Conservation (phyloP, 2,329 filamentous ascomycete genomes). For the Meredithiella fracta region DNA sequence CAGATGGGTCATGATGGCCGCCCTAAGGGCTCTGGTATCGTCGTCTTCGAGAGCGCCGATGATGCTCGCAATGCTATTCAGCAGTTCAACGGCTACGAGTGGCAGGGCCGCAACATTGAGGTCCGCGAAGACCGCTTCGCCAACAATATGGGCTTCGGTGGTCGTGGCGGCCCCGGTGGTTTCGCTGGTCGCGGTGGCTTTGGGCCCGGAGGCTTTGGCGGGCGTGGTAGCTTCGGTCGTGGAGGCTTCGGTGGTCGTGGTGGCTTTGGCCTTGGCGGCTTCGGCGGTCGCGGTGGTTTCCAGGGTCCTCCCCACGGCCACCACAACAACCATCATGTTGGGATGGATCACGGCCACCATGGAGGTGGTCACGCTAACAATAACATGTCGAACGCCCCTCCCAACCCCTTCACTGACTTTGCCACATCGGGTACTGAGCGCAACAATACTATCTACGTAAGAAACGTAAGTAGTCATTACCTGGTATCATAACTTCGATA, state of each 20-base stretch:
- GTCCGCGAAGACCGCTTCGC: constrained; percentile 95
- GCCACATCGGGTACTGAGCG: constrained; percentile 76
- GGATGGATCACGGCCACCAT: constrained; percentile 31
- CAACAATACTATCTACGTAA: constrained; percentile 77
- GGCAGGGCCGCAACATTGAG: constrained; percentile 85
- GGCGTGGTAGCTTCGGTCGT: constrained; percentile 33
- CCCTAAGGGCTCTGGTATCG: constrained; percentile 91
- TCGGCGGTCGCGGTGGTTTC: constrained; percentile 24
- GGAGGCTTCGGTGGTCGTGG: constrained; percentile 34
- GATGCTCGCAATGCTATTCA: constrained; percentile 92
- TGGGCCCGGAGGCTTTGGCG: constrained; percentile 41
- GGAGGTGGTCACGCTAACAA: constrained; percentile 26
- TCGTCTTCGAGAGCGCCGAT: constrained; percentile 86
- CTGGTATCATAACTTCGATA: neutral
- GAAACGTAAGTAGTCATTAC: constrained; percentile 56
- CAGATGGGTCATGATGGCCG: constrained; percentile 81
- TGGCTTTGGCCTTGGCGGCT: constrained; percentile 32
- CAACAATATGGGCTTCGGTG: constrained; percentile 40
- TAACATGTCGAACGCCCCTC: constrained; percentile 33
- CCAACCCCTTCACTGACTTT: constrained; percentile 88
- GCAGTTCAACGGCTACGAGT: constrained; percentile 97
- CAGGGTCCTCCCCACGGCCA: constrained; percentile 20
- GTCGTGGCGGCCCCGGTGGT: constrained; percentile 42
- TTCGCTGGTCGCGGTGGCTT: constrained; percentile 43
- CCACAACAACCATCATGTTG: constrained; percentile 20